These are phyloP conservation scores for Berberis thunbergii DNA, from an alignment of 164 flowering plant genomes.

Conservation along the genomic window DNA sequence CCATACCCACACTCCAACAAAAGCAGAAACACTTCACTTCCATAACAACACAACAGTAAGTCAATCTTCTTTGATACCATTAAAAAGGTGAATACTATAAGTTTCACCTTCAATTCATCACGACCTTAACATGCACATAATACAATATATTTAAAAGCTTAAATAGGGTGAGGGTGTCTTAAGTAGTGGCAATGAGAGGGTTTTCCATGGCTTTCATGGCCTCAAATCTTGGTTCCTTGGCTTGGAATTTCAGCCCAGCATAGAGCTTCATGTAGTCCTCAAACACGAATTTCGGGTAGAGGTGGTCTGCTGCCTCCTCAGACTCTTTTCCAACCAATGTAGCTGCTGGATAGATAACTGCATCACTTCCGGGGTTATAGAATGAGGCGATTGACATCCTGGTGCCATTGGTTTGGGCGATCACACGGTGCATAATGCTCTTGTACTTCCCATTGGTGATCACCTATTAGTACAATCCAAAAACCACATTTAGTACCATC, in stretches of 20 bases:
- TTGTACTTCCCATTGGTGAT: conserved; percentile 92
- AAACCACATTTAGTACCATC: neutral
- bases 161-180: neutral
- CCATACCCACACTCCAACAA: too few relatives aligned
- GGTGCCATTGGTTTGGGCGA: conserved; percentile 64
- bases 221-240: conserved; percentile 90
- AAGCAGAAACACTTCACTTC: too few relatives aligned
- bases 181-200: conserved; percentile 48
- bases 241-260: conserved; percentile 62
- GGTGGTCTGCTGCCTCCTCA: conserved; percentile 21
- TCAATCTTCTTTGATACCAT: too few relatives aligned
- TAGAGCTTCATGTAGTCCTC: conserved; percentile 97
- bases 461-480: conserved; percentile 32
- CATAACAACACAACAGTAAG: too few relatives aligned
- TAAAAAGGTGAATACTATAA: too few relatives aligned
- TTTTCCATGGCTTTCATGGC: conserved; percentile 56
- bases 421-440: conserved; percentile 80
- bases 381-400: conserved; percentile 89
- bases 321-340: conserved; percentile 33
- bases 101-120: too few relatives aligned
- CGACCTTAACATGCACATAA: too few relatives aligned
- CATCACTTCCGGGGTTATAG: conserved; percentile 86
- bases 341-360: conserved; percentile 76
- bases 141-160: too few relatives aligned
- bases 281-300: conserved; percentile 78